Percentiles rank a stretch among this genome's conserved stretches.
Evolutionary conservation across 2,329 filamentous ascomycete genomes (phyloP).

Genomic region (Esteya vermicola): DNA sequence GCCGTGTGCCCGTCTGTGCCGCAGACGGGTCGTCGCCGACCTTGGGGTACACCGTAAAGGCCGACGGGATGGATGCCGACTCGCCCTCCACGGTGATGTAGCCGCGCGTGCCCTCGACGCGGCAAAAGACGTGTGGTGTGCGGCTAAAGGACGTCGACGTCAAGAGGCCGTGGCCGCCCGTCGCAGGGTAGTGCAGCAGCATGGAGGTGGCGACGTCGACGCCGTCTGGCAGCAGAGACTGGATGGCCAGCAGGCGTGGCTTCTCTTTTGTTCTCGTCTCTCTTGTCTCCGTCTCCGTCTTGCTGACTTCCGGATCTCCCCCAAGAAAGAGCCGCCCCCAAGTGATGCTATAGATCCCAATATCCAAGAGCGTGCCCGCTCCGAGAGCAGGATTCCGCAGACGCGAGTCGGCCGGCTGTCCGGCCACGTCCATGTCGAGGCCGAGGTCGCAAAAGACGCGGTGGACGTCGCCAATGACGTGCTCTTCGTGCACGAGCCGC

Average conservation of each 20-base stretch:
- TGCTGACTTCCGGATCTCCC: no score
- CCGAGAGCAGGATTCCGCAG: slow-evolving; percentile 24
- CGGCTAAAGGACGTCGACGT: slow-evolving; percentile 21
- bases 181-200: slow-evolving; percentile 22
- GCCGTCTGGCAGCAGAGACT: slow-evolving; percentile 19
- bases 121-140: slow-evolving; percentile 16
- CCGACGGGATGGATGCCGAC: slow-evolving; percentile 17
- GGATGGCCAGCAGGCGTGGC: slow-evolving; percentile 22
- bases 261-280: slow-evolving; percentile 12
- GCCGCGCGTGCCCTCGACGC: slow-evolving; percentile 25
- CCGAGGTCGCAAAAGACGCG: slow-evolving; percentile 26
- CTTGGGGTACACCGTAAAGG: slow-evolving; percentile 21
- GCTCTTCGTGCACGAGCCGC: slow-evolving; percentile 22
- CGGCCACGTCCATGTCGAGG: slow-evolving; percentile 19
- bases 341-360: slow-evolving; percentile 26
- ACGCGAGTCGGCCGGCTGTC: slow-evolving; percentile 16
- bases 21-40: slow-evolving; percentile 9
- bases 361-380: slow-evolving; percentile 26
- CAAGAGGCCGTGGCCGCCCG: slow-evolving; percentile 24
- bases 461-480: slow-evolving; percentile 22
- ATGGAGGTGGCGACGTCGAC: slow-evolving; percentile 21
- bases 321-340: slow-evolving; percentile 23
- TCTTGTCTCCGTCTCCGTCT: slow-evolving; percentile 15
- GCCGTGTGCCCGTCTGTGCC: slow-evolving; percentile 14
- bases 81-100: slow-evolving; percentile 22